Evolutionary conservation across 148 eudicot genomes (phyloP).

Genomic region (Silene latifolia): DNA sequence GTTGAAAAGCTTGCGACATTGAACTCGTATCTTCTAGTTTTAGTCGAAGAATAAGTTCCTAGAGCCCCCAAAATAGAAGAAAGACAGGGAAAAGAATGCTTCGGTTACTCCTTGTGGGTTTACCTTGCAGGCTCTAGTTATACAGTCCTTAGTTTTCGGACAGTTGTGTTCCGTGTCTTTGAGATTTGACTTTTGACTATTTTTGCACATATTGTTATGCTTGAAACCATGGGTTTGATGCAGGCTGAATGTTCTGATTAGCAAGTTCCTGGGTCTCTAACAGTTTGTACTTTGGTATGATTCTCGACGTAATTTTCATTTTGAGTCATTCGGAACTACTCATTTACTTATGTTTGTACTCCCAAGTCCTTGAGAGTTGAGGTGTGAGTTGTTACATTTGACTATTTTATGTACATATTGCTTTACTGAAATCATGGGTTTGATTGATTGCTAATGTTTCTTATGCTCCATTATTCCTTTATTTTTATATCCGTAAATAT

Average conservation of each 20-base stretch:
- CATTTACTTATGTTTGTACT: no score
- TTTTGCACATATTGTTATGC: constrained; percentile 5
- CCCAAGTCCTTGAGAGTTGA: no score
- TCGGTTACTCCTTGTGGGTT: background rate
- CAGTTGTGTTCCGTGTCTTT: background rate
- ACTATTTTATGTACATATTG: no score
- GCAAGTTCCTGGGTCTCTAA: background rate
- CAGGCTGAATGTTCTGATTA: background rate
- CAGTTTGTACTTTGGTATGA: background rate
- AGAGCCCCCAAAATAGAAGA: constrained; percentile 18
- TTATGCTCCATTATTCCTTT: no score
- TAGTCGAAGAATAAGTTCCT: constrained; percentile 10
- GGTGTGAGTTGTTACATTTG: no score
- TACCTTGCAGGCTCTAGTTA: constrained; percentile 13
- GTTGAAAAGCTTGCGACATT: background rate
- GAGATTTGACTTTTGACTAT: background rate
- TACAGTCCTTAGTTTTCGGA: constrained; percentile 3
- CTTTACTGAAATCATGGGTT: no score
- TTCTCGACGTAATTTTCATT: constrained; percentile 11
- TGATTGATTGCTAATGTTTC: no score
- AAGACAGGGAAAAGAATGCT: constrained; percentile 19
- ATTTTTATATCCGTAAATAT: no score
- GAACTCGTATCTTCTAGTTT: constrained; percentile 12
- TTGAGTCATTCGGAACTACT: no score
- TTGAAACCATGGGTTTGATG: background rate